Base-by-base conservation (phyloP, 1,139 yeast species). In the Wickerhamiella infanticola region DNA sequence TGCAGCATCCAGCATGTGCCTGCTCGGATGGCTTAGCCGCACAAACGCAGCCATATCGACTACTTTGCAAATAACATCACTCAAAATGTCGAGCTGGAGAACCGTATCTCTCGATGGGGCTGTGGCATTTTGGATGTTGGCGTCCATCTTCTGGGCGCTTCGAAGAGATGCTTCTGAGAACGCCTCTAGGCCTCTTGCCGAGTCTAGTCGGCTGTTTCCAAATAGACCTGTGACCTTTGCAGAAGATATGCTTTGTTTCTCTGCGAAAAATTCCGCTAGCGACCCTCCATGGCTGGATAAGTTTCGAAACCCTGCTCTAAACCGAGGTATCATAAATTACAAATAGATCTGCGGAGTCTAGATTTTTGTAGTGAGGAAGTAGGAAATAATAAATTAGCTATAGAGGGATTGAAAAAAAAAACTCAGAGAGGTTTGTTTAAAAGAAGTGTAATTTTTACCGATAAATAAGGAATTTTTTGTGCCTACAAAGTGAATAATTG, bases 41-140 rank as follows among this genome's bases (percentile, higher is more conserved):
- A 93, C 77, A 63, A 90, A 90, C 54, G 90, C 98, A 27, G 95
- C 93, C 47, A 88, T 75, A 61, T 90, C 99, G 40, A 90, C 88
- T 6, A 85, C 97, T 50, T 95, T 75, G 60, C 99, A 90, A 40
- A 90, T 64, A 24, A 82, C 74, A 60, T 90, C 98, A 56, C 95
- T 82, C 40, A 93, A 66, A 53, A 86, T 77, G 61, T 90, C 99
- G 50, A 90, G 65, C 46, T 78, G 77, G 45, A 76, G 60, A 46
- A 90, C 75, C 50, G 76, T 83, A 11, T 67, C 62, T 35, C 66
- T 56, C 43, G 74, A 63, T 1, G 80, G 84, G 23, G 67, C 65
- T 1, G 62, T 63, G 7, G 55, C 53, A 7, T 48, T 47, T 9
- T 76, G 64, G 68, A 88, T 75, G 24, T 69, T 62, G 0, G 64